A percentile compares a stretch with the other conserved stretches of the same genome.
Conservation (phyloP, 148 eudicot genomes). For the Euryodendron excelsum region DNA sequence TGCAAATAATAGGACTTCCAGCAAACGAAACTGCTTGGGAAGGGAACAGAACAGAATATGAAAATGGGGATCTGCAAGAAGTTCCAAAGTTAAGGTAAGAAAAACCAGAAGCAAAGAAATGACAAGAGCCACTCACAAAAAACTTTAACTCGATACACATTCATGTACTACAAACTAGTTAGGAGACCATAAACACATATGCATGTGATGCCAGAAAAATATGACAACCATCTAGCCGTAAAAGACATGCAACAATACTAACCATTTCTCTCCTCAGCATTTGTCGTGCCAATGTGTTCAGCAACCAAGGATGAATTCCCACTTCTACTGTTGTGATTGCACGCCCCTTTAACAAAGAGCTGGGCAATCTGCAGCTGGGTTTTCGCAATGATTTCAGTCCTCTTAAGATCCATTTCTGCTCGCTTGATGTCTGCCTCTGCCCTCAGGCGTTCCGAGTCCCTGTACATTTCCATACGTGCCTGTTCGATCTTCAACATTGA, state of each 20-base stretch:
- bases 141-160: neutral
- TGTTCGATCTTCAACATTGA: conserved; percentile 18
- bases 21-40: neutral
- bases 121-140: neutral
- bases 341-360: neutral
- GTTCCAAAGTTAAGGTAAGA: neutral
- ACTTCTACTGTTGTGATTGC: conserved; percentile 2
- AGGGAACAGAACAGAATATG: too few relatives aligned
- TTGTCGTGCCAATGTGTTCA: neutral
- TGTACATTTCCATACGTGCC: conserved; percentile 13
- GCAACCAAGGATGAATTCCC: conserved; percentile 16
- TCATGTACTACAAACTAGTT: neutral
- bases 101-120: neutral
- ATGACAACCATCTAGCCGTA: neutral
- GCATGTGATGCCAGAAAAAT: neutral
- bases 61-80: neutral
- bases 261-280: conserved; percentile 11
- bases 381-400: conserved; percentile 21
- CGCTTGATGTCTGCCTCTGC: conserved; percentile 19
- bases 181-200: neutral
- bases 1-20: too few relatives aligned
- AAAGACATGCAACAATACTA: neutral
- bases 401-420: conserved; percentile 25
- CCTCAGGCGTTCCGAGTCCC: conserved; percentile 21
- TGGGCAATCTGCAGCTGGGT: conserved; percentile 20